These are phyloP conservation scores for Fusarium sarcochroum DNA, from an alignment of 2,329 filamentous ascomycete genomes.

Conservation along the genomic window DNA sequence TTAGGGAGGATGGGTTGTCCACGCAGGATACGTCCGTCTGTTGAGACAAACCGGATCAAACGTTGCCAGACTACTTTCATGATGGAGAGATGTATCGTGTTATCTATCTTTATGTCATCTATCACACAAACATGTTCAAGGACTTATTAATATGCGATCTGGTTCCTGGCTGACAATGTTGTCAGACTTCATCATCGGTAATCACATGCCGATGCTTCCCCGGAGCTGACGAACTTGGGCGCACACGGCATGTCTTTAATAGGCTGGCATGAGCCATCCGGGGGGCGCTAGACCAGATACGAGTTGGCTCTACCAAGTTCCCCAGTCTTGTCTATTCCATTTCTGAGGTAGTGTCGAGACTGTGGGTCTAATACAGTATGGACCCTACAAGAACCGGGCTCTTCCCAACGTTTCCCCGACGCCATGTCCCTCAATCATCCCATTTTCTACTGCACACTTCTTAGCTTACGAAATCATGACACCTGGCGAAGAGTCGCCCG, in stretches of 20 bases:
- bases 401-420: slow-evolving; percentile 21
- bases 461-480: slow-evolving; percentile 5
- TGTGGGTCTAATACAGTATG: background rate
- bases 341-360: background rate
- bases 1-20: slow-evolving; percentile 66
- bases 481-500: slow-evolving; percentile 1
- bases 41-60: slow-evolving; percentile 68
- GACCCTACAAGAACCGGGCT: slow-evolving; percentile 14
- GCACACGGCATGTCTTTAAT: background rate
- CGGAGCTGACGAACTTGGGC: background rate
- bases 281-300: background rate
- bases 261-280: background rate
- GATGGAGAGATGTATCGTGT: background rate
- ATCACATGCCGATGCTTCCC: slow-evolving; percentile 16
- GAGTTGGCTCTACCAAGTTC: too few relatives aligned
- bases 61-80: slow-evolving; percentile 62
- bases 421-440: too few relatives aligned
- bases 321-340: background rate
- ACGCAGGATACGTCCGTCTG: slow-evolving; percentile 63
- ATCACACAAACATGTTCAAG: too few relatives aligned
- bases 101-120: background rate
- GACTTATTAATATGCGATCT: too few relatives aligned
- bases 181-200: too few relatives aligned
- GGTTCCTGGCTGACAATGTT: too few relatives aligned
- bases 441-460: too few relatives aligned